Evolutionary conservation across 140 eudicot genomes (phyloP), one percentile per base, ranked within the genome.

Genomic region (Senecio squalidus): DNA sequence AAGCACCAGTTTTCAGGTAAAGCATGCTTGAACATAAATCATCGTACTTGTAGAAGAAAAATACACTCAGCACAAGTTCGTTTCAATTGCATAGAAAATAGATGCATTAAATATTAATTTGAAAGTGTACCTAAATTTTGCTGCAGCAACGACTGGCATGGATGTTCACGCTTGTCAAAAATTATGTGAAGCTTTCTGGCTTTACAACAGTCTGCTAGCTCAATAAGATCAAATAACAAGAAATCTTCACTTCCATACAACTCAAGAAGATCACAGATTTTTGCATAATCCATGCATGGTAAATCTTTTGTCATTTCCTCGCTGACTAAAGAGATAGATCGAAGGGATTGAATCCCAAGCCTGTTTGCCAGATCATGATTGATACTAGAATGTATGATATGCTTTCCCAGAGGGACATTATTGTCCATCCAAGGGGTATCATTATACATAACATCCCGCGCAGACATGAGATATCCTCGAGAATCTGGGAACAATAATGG

Each of bases 371-470:
- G 74, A 36, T 92, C 96, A 75, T 66, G 76, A 74, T 89, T 82
- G 69, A 92, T 86, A 25, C 82, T 74, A 41, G 93, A 62, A 66
- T 92, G 98, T 48, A 87, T 85, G 60, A 81, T 66, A 9, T 64
- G 84, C 73, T 80, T 87, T 50, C 96, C 93, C 52, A 58, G 70
- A 60, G 80, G 64, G 55, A 82, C 59, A 64, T 62, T 80, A 72
- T 59, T 81, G 40, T 87, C 98, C 86, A 92, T 69, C 98, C 98
- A 92, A 9, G 96, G 98, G 53, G 98, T 92, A 80, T 92, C 98
- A 74, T 92, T 87, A 68, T 81, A 92, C 43, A 92, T 92, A 59
- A 92, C 89, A 78, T 92, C 83, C 36, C 72, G 74, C 20, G 86
- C 73, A 71, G 48, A 24, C 78, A 66, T 54, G 27, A 92, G 89